phyloP scores from a whole-genome alignment of 345 rosid genomes.

The Mercurialis annua region DNA sequence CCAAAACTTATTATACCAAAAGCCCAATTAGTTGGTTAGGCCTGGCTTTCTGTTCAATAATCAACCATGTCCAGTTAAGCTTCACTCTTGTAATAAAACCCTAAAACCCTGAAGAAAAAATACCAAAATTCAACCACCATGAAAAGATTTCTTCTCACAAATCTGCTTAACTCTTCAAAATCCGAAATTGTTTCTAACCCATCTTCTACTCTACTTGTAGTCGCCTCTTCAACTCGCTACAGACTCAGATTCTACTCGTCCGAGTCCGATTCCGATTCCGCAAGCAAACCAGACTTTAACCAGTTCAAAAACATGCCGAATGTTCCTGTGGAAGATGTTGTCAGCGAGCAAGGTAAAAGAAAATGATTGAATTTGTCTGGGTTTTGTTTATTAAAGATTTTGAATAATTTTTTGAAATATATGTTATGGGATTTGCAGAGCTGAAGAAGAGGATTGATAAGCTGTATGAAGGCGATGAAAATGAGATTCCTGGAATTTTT shows the following conservation, averaged over 20 bases:
- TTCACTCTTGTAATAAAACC: neutral
- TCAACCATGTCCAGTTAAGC: neutral
- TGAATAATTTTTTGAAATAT: neutral
- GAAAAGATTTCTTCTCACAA: slow-evolving; percentile 31
- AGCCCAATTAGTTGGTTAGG: too few species aligned
- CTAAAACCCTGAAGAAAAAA: neutral
- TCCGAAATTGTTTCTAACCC: slow-evolving; percentile 11
- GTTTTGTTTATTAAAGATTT: neutral
- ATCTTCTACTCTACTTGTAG: neutral
- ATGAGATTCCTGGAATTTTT: slow-evolving; percentile 52
- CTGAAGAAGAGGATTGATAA: slow-evolving; percentile 47
- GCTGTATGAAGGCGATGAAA: slow-evolving; percentile 50
- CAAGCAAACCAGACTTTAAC: neutral
- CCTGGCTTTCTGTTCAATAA: neutral
- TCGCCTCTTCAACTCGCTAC: slow-evolving; percentile 9
- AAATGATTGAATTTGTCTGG: neutral
- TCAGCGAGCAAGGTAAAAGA: slow-evolving; percentile 41
- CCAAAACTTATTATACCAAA: too few species aligned
- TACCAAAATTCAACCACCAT: slow-evolving; percentile 11
- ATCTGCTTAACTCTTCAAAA: slow-evolving; percentile 18
- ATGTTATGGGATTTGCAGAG: slow-evolving; percentile 35
- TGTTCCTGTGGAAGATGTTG: slow-evolving; percentile 13
- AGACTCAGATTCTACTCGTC: slow-evolving; percentile 37
- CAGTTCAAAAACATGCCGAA: slow-evolving; percentile 12
- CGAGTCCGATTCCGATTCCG: slow-evolving; percentile 26